Percentiles rank a stretch among this genome's conserved stretches.
Evolutionary conservation across 352 stramenopile genomes (phyloP).

Genomic region (Phytophthora sp.): DNA sequence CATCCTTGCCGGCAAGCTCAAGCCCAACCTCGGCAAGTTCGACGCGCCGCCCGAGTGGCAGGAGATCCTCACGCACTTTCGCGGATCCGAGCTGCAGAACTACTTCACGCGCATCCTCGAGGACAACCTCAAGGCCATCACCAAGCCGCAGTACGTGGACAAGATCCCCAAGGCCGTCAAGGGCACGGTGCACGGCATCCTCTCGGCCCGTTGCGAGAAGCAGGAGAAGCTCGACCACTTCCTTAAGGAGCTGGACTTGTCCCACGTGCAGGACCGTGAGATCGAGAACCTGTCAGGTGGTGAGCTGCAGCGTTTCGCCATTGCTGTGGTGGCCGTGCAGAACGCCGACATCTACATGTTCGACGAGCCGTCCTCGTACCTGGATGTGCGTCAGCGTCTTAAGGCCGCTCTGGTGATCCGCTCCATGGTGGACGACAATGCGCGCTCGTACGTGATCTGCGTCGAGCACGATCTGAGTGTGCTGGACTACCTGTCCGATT

Average conservation of each 20-base stretch:
- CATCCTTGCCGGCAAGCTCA: conserved; percentile 99
- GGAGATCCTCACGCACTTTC: conserved; percentile 99
- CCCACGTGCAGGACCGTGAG: conserved; percentile 97
- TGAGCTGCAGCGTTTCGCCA: conserved; percentile 99
- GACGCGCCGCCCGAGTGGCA: conserved; percentile 98
- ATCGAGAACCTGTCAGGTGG: conserved; percentile 96
- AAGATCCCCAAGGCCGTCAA: conserved; percentile 98
- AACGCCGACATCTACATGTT: conserved; percentile 99
- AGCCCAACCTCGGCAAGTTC: conserved; percentile 98
- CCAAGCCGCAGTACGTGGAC: conserved; percentile 99
- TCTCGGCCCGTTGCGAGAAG: conserved; percentile 94
- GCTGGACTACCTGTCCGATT: conserved; percentile 99
- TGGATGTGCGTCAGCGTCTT: conserved; percentile 99
- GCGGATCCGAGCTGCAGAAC: conserved; percentile 98
- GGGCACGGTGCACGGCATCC: conserved; percentile 94
- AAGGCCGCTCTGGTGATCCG: conserved; percentile 98
- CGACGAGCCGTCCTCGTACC: conserved; percentile 99
- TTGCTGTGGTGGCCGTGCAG: conserved; percentile 96
- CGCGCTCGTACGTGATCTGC: conserved; percentile 96
- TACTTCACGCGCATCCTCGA: conserved; percentile 99
- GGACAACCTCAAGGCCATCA: conserved; percentile 99
- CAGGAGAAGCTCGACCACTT: conserved; percentile 83
- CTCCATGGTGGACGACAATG: conserved; percentile 92
- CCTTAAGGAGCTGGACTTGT: conserved; percentile 94
- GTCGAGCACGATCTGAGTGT: conserved; percentile 99